Base-by-base conservation (phyloP, 805 yeast genomes). In the Wickerhamomyces kurtzmanii region DNA sequence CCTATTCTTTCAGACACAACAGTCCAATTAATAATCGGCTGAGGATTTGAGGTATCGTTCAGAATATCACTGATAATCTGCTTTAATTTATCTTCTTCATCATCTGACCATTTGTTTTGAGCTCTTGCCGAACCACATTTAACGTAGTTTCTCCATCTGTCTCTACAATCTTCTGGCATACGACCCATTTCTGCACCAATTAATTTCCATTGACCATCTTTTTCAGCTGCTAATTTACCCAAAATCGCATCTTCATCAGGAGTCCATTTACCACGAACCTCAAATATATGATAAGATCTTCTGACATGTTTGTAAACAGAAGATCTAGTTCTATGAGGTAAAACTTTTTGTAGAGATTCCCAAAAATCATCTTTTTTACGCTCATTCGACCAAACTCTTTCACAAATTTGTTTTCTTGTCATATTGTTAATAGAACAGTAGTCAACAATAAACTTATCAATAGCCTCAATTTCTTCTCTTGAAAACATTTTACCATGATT, bases 101-200 rank as follows among this genome's bases (percentile, higher is more conserved):
- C 73, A 1, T 52, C 47, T 0, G 78, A 59, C 97, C 97, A 87
- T 48, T 80, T 83, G 50, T 82, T 81, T 27, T 71, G 67, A 7
- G 75, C 72, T 38, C 96, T 64, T 30, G 71, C 71, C 12, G 62
- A 63, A 15, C 96, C 96, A 59, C 96, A 89, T 52, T 87, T 87
- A 37, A 87, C 81, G 49, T 87, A 89, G 50, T 89, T 89, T 53
- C 97, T 67, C 94, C 94, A 89, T 42, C 97, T 66, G 51, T 89
- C 97, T 42, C 97, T 68, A 53, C 96, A 87, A 55, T 89, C 97
- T 47, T 89, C 97, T 0, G 97, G 96, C 97, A 89, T 89, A 44
- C 97, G 65, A 10, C 82, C 84, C 71, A 89, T 62, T 6, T 62
- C 59, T 29, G 67, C 67, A 6, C 96, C 96, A 34, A 89, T 82